Base-by-base conservation (phyloP, 805 yeast genomes). In the Monosporozyma solicola region DNA sequence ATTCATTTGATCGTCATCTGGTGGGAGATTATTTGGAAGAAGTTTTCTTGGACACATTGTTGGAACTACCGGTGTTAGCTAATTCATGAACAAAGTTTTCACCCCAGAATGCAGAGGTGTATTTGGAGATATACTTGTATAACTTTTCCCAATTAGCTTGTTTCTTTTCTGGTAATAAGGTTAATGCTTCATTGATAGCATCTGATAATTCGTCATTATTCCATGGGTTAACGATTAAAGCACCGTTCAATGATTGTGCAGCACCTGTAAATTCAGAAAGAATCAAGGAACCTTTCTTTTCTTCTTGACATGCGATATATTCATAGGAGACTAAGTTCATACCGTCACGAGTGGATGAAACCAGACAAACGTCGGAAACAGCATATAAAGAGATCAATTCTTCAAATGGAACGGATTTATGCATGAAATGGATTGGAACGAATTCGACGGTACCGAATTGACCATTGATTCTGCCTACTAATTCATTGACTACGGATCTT, bases 201-300 rank as follows among this genome's bases (percentile, higher is more conserved):
- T 81, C 87, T 20, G 95, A 83, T 65, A 92, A 71, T 60, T 94
- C 99, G 60, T 94, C 99, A 24, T 91, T 92, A 67, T 92, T 94
- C 99, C 99, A 94, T 3, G 99, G 99, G 65, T 94, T 94, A 22
- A 94, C 96, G 54, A 94, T 82, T 13, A 92, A 68, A 1, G 96
- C 90, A 25, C 99, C 99, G 65, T 94, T 92, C 57, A 94, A 74
- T 1, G 95, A 86, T 72, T 94, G 99, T 0, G 99, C 98, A n/a
- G 99, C 99, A 49, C 99, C 99, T 0, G 99, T 94, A 72, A 94
- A 94, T 72, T 94, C 99, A 44, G 95, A 85, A 57, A 94, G 69
- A 49, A 94, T 87, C 60, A 94, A 75, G 3, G 90, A 82, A 8
- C 99, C 99, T 57, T 89, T 83, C 56, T 82, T 82, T 48, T 84